Conservation (phyloP, 2,329 filamentous ascomycete species). For the Hymenoscyphus occultus region DNA sequence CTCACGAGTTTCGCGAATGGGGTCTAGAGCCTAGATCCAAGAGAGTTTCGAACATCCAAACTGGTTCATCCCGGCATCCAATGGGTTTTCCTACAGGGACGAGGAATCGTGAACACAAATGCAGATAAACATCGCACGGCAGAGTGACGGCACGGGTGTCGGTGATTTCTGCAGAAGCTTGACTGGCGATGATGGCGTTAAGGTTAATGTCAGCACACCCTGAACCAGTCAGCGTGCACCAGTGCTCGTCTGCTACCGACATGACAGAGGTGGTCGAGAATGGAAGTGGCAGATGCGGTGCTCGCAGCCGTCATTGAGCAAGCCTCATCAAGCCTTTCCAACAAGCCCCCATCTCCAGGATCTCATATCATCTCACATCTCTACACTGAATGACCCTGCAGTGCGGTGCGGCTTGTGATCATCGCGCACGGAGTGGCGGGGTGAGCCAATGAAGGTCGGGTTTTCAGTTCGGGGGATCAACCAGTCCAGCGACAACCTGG, state of each 20-base stretch:
- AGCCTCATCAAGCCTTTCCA: not conserved
- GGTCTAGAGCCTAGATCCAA: not conserved
- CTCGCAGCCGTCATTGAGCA: not conserved
- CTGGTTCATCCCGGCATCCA: not conserved
- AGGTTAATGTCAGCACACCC: slow-evolving; percentile 17
- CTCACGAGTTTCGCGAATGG: not conserved
- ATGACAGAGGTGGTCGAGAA: not conserved
- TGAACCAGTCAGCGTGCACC: not conserved
- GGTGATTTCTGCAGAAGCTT: slow-evolving; percentile 8
- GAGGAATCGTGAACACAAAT: not conserved
- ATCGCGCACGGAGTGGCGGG: slow-evolving; percentile 4
- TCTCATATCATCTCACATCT: slow-evolving; percentile 1
- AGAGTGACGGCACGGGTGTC: slow-evolving; percentile 9
- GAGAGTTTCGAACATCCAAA: not conserved
- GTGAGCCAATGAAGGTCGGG: not conserved
- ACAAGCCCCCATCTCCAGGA: slow-evolving; percentile 5
- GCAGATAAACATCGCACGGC: slow-evolving; percentile 3
- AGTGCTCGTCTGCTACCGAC: not conserved
- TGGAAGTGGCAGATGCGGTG: not conserved
- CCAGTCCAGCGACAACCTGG: not conserved
- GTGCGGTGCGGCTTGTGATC: slow-evolving; percentile 13
- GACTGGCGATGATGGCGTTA: slow-evolving; percentile 11
- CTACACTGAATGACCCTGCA: not conserved
- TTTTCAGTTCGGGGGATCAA: slow-evolving; percentile 5
- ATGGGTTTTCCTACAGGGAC: not conserved